Percentiles rank a stretch among this genome's conserved stretches.
Evolutionary conservation across 2,329 filamentous ascomycete species (phyloP).

Genomic region (Fusarium zealandicum): DNA sequence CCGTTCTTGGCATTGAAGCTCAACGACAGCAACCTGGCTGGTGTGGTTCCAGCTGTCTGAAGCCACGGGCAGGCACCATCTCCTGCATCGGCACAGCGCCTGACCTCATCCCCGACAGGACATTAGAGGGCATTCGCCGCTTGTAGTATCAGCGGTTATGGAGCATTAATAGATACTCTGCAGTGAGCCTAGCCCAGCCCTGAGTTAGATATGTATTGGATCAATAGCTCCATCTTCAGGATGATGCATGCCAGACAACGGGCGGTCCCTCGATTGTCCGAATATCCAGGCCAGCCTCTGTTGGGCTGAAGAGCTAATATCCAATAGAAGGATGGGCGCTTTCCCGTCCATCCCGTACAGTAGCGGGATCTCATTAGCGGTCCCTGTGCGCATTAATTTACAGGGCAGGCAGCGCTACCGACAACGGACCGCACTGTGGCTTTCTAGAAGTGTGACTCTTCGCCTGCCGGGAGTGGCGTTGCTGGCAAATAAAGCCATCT

Average conservation of each 20-base stretch:
- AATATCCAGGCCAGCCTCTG: background rate
- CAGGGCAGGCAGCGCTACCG: constrained; percentile 9
- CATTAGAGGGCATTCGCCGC: constrained; percentile 26
- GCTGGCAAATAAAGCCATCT: background rate
- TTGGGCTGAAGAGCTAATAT: too few species aligned
- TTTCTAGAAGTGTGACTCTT: background rate
- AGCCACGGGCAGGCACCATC: constrained; percentile 12
- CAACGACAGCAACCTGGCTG: constrained; percentile 10
- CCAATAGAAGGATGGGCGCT: background rate
- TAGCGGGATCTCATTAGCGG: constrained; percentile 10
- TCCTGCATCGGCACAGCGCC: constrained; percentile 14
- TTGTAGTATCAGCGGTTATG: constrained; percentile 1
- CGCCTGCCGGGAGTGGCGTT: constrained; percentile 1
- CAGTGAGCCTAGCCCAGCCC: constrained; percentile 2
- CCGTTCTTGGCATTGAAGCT: constrained; percentile 15
- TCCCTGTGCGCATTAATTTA: constrained; percentile 6
- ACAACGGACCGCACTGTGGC: constrained; percentile 5
- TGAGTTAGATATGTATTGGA: constrained; percentile 6
- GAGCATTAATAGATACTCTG: background rate
- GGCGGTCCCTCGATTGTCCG: constrained; percentile 7
- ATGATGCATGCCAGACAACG: constrained; percentile 5
- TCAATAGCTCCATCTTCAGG: background rate
- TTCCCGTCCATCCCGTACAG: constrained; percentile 1
- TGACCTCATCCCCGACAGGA: constrained; percentile 18
- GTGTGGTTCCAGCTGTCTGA: constrained; percentile 14